Base-by-base conservation (phyloP, 1,139 yeast species). In the Pichia cactophila region DNA sequence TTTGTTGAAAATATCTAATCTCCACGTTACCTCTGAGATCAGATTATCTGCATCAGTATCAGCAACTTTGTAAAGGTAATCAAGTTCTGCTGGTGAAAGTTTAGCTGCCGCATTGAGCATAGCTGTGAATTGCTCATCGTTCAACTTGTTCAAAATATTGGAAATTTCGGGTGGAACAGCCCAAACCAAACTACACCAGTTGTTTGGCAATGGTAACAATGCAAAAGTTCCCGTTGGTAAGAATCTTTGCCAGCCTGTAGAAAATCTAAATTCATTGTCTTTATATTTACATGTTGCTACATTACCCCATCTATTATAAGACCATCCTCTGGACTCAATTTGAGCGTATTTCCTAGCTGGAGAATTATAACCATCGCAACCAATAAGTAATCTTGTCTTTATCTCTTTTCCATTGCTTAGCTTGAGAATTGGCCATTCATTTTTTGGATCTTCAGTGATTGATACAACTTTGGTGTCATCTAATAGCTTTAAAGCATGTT, bases 311-410 rank as follows among this genome's bases (percentile, higher is more conserved):
- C 89, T 77, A 58, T 84, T 74, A 66, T 92, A 92, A 50, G 77
- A 79, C 98, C 98, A 94, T 8, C 98, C 98, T 45, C 96, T 75
- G 7, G 95, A 80, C 61, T 82, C 82, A 50, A 94, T 88, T 2
- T 79, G 81, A 0, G 97, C 85, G 62, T 78, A 90, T 55, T 78
- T 74, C 43, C 97, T 76, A 4, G 86, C 98, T 0, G 97, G 97
- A 0, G 97, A 89, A 66, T 90, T 88, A 64, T 82, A 88, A 0
- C 99, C 99, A 65, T 92, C 98, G 23, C 97, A 96, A 10, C 99
- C 99, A 14, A 90, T 80, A 37, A 92, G 72, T 26, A 92, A 71
- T 52, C 97, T 72, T 0, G 97, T 77, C 58, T 78, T 78, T 45
- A 84, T 70, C 16, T 63, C 58, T 16, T 77, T 75, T 1, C 96